phyloP scores from a whole-genome alignment of 306 rosid genomes.

The Vigna trinervia region DNA sequence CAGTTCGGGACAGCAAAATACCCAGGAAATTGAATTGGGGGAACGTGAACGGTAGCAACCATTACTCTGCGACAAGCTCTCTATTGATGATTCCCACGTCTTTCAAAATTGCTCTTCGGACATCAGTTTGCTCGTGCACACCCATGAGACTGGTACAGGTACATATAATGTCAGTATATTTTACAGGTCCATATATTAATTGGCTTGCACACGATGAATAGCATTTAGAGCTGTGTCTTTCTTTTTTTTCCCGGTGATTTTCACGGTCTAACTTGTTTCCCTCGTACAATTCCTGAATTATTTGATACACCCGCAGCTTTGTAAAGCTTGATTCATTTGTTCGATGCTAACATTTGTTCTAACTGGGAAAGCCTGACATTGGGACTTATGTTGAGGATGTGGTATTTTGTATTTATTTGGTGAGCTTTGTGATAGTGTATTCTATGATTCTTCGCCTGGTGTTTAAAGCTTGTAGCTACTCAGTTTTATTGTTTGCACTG shows the following conservation, averaged over 20 bases:
- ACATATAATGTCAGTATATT: constrained; percentile 33
- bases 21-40: constrained; percentile 47
- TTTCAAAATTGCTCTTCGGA: neutral
- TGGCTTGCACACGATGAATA: constrained; percentile 22
- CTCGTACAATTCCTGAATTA: constrained; percentile 4
- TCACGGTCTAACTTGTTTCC: constrained; percentile 12
- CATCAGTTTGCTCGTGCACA: neutral
- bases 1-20: constrained; percentile 54
- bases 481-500: neutral
- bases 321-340: constrained; percentile 22
- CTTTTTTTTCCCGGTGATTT: constrained; percentile 6
- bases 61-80: constrained; percentile 26
- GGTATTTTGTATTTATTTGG: constrained; percentile 25
- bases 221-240: constrained; percentile 21
- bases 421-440: constrained; percentile 19
- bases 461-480: neutral
- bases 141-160: constrained; percentile 20
- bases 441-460: constrained; percentile 5
- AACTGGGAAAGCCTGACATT: neutral
- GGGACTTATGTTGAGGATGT: constrained; percentile 6
- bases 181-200: neutral
- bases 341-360: constrained; percentile 27
- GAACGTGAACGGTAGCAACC: constrained; percentile 34
- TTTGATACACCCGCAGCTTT: constrained; percentile 9
- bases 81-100: constrained; percentile 35